A percentile compares a stretch with the other conserved stretches of the same genome.
Conservation (phyloP, 2,329 filamentous ascomycete genomes). For the Fonsecaea pugnacius region DNA sequence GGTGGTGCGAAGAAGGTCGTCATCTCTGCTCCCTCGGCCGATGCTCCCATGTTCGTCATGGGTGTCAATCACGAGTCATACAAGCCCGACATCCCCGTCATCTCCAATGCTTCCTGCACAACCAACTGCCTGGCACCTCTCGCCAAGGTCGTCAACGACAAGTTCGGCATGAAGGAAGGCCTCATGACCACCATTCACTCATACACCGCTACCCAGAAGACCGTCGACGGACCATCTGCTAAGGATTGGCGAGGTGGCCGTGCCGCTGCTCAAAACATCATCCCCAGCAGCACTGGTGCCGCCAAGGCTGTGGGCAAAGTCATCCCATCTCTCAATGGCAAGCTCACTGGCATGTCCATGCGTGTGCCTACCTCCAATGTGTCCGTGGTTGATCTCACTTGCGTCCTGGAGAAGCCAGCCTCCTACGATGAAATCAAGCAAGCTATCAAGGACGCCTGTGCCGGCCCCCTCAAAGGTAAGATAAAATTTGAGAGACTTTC, state of each 20-base stretch:
- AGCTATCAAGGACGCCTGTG: slow-evolving; percentile 82
- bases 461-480: slow-evolving; percentile 83
- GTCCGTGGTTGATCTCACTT: slow-evolving; percentile 96
- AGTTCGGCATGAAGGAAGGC: slow-evolving; percentile 96
- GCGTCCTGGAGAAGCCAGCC: slow-evolving; percentile 85
- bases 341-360: slow-evolving; percentile 99
- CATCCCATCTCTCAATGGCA: slow-evolving; percentile 96
- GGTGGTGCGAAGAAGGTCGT: slow-evolving; percentile 98
- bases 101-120: slow-evolving; percentile 99
- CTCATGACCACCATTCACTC: slow-evolving; percentile 99
- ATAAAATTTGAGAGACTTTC: slow-evolving; percentile 25
- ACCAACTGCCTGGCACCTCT: slow-evolving; percentile 99
- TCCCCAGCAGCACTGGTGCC: slow-evolving; percentile 97
- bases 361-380: slow-evolving; percentile 99
- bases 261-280: slow-evolving; percentile 99
- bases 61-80: slow-evolving; percentile 96
- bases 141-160: slow-evolving; percentile 99
- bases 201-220: slow-evolving; percentile 99
- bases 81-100: slow-evolving; percentile 85
- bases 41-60: slow-evolving; percentile 99
- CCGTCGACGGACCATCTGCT: slow-evolving; percentile 92
- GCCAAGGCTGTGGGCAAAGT: slow-evolving; percentile 99
- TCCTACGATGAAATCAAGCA: slow-evolving; percentile 83
- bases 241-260: slow-evolving; percentile 99
- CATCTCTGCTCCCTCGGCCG: slow-evolving; percentile 63